Evolutionary conservation across 768 basidiomycete species (phyloP), one percentile per base, ranked within the genome.

Genomic region (Naematelia encephala): DNA sequence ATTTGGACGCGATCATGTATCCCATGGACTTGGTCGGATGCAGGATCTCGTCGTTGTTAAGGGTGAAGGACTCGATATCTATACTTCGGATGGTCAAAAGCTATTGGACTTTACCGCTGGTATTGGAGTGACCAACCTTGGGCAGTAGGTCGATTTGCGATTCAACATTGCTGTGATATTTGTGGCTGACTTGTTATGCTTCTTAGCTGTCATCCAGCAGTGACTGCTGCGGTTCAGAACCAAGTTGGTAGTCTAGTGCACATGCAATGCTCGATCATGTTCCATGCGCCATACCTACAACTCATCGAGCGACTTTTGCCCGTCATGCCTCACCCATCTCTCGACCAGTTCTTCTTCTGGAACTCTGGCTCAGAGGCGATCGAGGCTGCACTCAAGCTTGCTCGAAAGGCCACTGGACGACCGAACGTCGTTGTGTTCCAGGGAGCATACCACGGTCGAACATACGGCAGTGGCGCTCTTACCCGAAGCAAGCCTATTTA

Each of bases 331-430:
- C 80, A 93, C 78, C 82, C 86, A 0, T 92, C 91, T 1, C 82
- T 98, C 28, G 88, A 94, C 75, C 90, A 90, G 23, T 97, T 97
- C 82, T 96, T 92, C 83, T 90, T 96, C 79, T 90, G 89, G 88
- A 97, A 90, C 80, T 93, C 91, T 1, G 94, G 94, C 1, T 87
- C 90, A 0, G 94, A 98, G 77, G 94, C 92, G 1, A 83, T 91
- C 45, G 93, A 96, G 78, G 90, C 86, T 0, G 82, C 91, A 2
- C 78, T 98, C 63, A 97, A 96, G 79, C 85, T 97, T 80, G 88
- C 89, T 2, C 84, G 93, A 29, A 72, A 76, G 23, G 79, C 86
- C 29, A 97, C 93, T 1, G 85, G 86, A 27, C 82, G 84, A 63
- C 90, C 91, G 74, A 91, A 94, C 73, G 83, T 98, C 60, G 90